Percentiles rank a stretch among this genome's conserved stretches.
Evolutionary conservation across 306 rosid genomes (phyloP).

Genomic region (Ammopiptanthus mongolicus): DNA sequence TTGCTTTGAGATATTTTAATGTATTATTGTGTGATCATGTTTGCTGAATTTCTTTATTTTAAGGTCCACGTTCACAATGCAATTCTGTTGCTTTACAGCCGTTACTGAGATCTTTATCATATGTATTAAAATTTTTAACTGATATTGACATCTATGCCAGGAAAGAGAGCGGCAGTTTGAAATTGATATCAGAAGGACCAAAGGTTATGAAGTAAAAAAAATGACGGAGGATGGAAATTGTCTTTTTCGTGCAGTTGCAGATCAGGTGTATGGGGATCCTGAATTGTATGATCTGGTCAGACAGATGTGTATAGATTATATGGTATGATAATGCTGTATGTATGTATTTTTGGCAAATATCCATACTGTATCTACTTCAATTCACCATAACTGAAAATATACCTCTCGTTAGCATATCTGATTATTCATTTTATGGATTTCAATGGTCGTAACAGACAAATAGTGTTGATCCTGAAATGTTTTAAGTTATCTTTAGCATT

Average conservation of each 20-base stretch:
- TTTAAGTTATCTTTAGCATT: not conserved
- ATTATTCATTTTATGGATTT: not conserved
- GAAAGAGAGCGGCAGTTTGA: conserved; percentile 93
- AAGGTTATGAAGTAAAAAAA: conserved; percentile 82
- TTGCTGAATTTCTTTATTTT: not conserved
- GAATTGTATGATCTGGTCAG: conserved; percentile 71
- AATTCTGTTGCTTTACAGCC: not conserved
- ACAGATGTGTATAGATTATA: conserved; percentile 89
- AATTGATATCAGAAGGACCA: conserved; percentile 72
- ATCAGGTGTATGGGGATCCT: conserved; percentile 94
- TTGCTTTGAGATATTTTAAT: not conserved
- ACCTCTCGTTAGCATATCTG: not conserved
- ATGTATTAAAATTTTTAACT: not conserved
- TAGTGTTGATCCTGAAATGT: not conserved
- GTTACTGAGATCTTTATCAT: not conserved
- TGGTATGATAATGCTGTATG: conserved; percentile 47
- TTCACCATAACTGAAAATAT: not conserved
- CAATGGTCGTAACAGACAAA: not conserved
- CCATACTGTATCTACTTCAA: not conserved
- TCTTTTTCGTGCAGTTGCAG: conserved; percentile 94
- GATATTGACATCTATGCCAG: conserved; percentile 38
- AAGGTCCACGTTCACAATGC: not conserved
- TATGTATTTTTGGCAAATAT: not conserved
- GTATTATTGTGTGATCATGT: not conserved
- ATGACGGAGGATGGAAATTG: conserved; percentile 97